Evolutionary conservation across 177 flowering plant species (phyloP).

Genomic region (Vitis hybrid): DNA sequence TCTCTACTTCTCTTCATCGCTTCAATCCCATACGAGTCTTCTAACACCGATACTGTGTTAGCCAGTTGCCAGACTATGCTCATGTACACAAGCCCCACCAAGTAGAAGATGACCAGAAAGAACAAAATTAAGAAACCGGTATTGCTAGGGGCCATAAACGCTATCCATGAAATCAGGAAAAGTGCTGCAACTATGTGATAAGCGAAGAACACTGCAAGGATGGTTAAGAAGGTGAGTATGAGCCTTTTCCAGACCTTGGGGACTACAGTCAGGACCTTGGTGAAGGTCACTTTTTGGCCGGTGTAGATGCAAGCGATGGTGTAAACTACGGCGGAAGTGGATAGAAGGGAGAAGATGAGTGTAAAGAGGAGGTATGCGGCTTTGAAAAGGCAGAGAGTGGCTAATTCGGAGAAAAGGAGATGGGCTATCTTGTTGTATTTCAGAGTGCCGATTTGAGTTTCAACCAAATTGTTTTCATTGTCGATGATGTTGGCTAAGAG

Average conservation of each 20-base stretch:
- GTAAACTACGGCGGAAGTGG: conserved; percentile 60
- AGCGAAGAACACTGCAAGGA: conserved; percentile 21
- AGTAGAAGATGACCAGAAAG: conserved; percentile 10
- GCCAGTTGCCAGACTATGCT: conserved; percentile 62
- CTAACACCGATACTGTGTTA: conserved; percentile 57
- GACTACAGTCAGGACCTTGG: conserved; percentile 47
- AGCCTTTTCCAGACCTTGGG: conserved; percentile 67
- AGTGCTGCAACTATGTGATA: conserved; percentile 22
- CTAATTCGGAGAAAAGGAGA: conserved; percentile 34
- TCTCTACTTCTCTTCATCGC: conserved; percentile 48
- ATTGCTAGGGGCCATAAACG: not conserved
- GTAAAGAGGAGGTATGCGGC: conserved; percentile 28
- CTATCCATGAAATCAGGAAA: not conserved
- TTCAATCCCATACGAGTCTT: conserved; percentile 36
- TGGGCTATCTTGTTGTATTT: conserved; percentile 20
- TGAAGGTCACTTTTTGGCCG: conserved; percentile 30
- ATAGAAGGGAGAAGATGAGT: conserved; percentile 45
- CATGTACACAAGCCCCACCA: conserved; percentile 48
- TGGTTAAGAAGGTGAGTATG: conserved; percentile 50
- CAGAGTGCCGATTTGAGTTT: conserved; percentile 16
- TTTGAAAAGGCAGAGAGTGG: conserved; percentile 28
- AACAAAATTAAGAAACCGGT: not conserved
- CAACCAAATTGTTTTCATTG: conserved; percentile 18
- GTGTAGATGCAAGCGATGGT: conserved; percentile 54
- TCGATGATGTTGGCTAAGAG: conserved; percentile 28